Percentiles rank a stretch among this genome's conserved stretches.
These are phyloP conservation scores for Wickerhamiella galacta DNA, from an alignment of 805 yeast species.

Conservation along the genomic window DNA sequence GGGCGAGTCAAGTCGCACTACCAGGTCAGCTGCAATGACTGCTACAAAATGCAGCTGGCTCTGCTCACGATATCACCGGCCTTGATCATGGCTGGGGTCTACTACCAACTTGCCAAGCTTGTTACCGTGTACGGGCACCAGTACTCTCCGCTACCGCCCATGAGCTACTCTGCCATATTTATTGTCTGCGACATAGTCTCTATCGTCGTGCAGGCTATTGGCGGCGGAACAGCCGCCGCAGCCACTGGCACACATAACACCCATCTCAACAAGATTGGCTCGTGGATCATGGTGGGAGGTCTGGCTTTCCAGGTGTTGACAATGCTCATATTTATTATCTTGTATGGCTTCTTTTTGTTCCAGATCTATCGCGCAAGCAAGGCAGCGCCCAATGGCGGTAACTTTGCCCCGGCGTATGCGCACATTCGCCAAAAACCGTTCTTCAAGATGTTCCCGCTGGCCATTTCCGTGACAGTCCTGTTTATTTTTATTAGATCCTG, in stretches of 20 bases:
- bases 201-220: slow-evolving; percentile 50
- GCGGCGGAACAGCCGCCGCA: slow-evolving; percentile 56
- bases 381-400: too few relatives aligned
- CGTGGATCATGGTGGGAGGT: slow-evolving; percentile 61
- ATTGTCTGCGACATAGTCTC: slow-evolving; percentile 49
- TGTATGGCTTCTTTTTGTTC: slow-evolving; percentile 30
- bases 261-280: slow-evolving; percentile 25
- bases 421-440: slow-evolving; percentile 9
- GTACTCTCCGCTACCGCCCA: slow-evolving; percentile 37
- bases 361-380: slow-evolving; percentile 4
- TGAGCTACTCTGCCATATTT: slow-evolving; percentile 46
- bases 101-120: slow-evolving; percentile 51
- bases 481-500: slow-evolving; percentile 50
- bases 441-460: slow-evolving; percentile 15
- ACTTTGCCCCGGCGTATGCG: slow-evolving; percentile 11
- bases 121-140: slow-evolving; percentile 42
- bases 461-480: slow-evolving; percentile 26
- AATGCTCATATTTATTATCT: slow-evolving; percentile 40
- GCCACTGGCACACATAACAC: slow-evolving; percentile 24
- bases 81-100: slow-evolving; percentile 70
- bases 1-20: slow-evolving; percentile 37
- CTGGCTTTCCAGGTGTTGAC: slow-evolving; percentile 59
- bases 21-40: slow-evolving; percentile 20
- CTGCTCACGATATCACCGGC: slow-evolving; percentile 68
- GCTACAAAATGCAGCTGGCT: slow-evolving; percentile 47